These are phyloP conservation scores for Tetracentron sinense DNA, from an alignment of 164 flowering plant genomes.

Conservation along the genomic window DNA sequence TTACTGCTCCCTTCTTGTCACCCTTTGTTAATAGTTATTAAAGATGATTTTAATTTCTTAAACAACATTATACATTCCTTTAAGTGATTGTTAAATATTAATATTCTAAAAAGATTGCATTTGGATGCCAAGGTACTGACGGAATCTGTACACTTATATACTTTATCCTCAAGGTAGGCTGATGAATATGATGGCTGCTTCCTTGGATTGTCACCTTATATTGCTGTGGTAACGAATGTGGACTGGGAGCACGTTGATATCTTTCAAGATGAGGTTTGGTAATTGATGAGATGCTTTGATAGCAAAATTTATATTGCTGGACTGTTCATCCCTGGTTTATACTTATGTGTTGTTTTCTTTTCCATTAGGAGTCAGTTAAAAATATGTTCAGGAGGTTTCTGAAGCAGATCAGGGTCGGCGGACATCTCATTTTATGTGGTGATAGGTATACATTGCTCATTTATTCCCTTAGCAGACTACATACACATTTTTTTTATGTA, in stretches of 20 bases:
- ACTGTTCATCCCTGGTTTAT: background rate
- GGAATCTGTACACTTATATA: background rate
- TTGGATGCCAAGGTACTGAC: background rate
- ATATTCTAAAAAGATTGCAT: background rate
- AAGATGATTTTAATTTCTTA: no score
- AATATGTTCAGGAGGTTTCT: slow-evolving; percentile 33
- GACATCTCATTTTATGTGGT: slow-evolving; percentile 43
- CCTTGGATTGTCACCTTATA: slow-evolving; percentile 34
- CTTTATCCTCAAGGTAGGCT: slow-evolving; percentile 25
- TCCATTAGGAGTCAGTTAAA: slow-evolving; percentile 32
- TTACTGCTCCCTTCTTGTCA: no score
- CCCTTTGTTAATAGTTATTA: no score
- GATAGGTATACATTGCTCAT: slow-evolving; percentile 32
- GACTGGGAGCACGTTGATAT: slow-evolving; percentile 58
- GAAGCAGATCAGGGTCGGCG: slow-evolving; percentile 32
- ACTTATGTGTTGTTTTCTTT: slow-evolving; percentile 4
- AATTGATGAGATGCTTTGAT: background rate
- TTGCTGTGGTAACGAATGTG: slow-evolving; percentile 43
- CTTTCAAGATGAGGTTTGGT: slow-evolving; percentile 41
- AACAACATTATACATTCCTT: no score
- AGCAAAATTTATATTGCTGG: background rate
- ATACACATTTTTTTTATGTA: background rate
- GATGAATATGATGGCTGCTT: slow-evolving; percentile 54
- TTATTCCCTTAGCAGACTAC: background rate
- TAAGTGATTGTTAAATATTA: no score